A percentile compares a stretch with the other conserved stretches of the same genome.
Evolutionary conservation across 352 stramenopile species (phyloP).

Genomic region (Phytopythium mirpurense): DNA sequence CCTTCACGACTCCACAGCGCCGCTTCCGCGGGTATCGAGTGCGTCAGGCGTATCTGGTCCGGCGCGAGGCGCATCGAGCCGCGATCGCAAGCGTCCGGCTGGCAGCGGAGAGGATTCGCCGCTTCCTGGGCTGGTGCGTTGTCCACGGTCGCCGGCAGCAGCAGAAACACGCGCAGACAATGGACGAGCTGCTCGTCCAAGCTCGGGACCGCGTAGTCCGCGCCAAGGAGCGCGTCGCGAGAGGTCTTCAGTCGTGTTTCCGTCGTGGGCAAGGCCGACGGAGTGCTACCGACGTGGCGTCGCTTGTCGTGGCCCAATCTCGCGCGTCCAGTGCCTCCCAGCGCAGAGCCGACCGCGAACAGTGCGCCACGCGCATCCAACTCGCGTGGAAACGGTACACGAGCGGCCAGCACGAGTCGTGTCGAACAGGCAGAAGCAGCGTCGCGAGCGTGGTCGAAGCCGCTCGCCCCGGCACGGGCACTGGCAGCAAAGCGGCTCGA

Average conservation of each 20-base stretch:
- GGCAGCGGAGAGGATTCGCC: conserved; percentile 25
- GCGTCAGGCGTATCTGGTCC: conserved; percentile 16
- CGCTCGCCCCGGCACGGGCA: not conserved
- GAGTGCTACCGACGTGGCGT: conserved; percentile 6
- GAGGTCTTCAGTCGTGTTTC: conserved; percentile 39
- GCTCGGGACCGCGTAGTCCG: conserved; percentile 25
- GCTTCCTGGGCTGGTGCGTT: conserved; percentile 11
- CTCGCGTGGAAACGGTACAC: conserved; percentile 29
- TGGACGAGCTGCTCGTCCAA: conserved; percentile 33
- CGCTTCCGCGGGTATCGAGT: conserved; percentile 39
- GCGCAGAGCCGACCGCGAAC: not conserved
- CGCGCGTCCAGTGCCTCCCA: not conserved
- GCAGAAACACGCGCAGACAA: not conserved
- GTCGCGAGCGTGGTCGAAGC: not conserved
- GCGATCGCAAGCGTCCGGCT: conserved; percentile 5
- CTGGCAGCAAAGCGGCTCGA: conserved; percentile 3
- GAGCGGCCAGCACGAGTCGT: not conserved
- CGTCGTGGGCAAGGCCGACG: conserved; percentile 15
- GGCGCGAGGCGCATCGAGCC: conserved; percentile 14
- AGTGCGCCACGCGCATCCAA: conserved; percentile 29
- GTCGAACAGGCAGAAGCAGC: not conserved
- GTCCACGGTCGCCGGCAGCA: conserved; percentile 8
- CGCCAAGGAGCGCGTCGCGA: conserved; percentile 32
- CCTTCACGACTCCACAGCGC: conserved; percentile 15
- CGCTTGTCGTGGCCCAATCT: conserved; percentile 8